These are phyloP conservation scores for Boletellus dicymbophilus DNA, from an alignment of 1,284 basidiomycete genomes.

Conservation along the genomic window DNA sequence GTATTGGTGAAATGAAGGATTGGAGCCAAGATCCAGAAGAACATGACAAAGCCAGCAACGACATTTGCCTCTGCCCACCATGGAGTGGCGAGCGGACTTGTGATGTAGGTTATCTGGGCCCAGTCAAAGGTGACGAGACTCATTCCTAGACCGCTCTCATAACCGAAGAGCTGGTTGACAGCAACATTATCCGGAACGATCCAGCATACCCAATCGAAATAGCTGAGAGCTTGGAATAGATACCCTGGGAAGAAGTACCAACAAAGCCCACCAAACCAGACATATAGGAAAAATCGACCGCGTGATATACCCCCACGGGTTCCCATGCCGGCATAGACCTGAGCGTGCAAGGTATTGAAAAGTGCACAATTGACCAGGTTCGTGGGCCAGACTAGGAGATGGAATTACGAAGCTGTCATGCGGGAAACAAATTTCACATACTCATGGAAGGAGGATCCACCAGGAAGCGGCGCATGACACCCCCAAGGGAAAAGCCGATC, in stretches of 20 bases:
- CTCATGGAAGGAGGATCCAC: conserved; percentile 91
- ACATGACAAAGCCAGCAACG: neutral
- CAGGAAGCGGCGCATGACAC: conserved; percentile 75
- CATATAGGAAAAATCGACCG: conserved; percentile 76
- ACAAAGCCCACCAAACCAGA: conserved; percentile 52
- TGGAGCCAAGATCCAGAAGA: neutral
- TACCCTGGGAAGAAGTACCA: conserved; percentile 82
- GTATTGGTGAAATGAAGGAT: neutral
- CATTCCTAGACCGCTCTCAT: conserved; percentile 77
- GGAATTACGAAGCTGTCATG: neutral
- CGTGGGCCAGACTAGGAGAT: conserved; percentile 73
- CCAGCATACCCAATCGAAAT: conserved; percentile 79
- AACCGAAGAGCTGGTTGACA: conserved; percentile 82
- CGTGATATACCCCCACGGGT: conserved; percentile 68
- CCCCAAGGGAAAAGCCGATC: conserved; percentile 87
- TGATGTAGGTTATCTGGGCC: conserved; percentile 56
- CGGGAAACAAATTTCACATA: conserved; percentile 20
- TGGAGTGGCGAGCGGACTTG: neutral
- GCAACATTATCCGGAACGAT: conserved; percentile 70
- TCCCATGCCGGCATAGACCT: conserved; percentile 63
- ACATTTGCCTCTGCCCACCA: neutral
- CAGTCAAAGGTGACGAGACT: conserved; percentile 73
- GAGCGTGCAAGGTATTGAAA: conserved; percentile 75
- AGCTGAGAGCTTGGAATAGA: conserved; percentile 63
- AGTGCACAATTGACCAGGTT: conserved; percentile 84